Conservation (phyloP, 2,329 filamentous ascomycete genomes). For the Metarhizium humberi region DNA sequence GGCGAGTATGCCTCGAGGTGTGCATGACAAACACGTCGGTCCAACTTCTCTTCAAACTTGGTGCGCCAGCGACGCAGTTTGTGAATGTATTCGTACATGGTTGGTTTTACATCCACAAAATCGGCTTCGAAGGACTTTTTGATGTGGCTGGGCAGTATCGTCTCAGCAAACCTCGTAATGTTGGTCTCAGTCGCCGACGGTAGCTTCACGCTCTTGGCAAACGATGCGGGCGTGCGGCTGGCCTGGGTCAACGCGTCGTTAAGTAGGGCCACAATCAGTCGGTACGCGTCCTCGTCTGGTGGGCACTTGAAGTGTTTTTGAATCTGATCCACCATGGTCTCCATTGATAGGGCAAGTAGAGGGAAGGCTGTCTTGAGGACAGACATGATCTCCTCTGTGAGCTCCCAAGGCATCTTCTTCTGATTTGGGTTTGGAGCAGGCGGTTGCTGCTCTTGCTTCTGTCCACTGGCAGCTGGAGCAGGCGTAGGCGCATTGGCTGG, state of each 20-base stretch:
- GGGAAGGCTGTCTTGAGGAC: slow-evolving; percentile 96
- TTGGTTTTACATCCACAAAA: slow-evolving; percentile 90
- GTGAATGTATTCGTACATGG: slow-evolving; percentile 97
- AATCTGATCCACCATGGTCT: slow-evolving; percentile 98
- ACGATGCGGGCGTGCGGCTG: slow-evolving; percentile 74
- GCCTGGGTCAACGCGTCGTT: slow-evolving; percentile 95
- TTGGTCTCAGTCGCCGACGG: slow-evolving; percentile 88
- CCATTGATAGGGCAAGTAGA: slow-evolving; percentile 91
- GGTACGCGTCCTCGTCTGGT: slow-evolving; percentile 94
- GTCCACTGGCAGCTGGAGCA: slow-evolving; percentile 6
- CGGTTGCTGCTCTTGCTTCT: slow-evolving; percentile 14
- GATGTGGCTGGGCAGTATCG: slow-evolving; percentile 88
- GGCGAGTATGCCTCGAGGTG: slow-evolving; percentile 81
- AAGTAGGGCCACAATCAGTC: slow-evolving; percentile 90
- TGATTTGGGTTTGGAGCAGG: slow-evolving; percentile 19
- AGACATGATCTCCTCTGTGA: slow-evolving; percentile 91
- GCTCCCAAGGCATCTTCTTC: slow-evolving; percentile 87
- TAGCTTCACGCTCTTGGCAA: slow-evolving; percentile 84
- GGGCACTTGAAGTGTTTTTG: slow-evolving; percentile 99
- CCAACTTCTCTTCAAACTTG: slow-evolving; percentile 95
- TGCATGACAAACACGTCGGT: slow-evolving; percentile 64
- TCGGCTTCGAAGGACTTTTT: slow-evolving; percentile 96
- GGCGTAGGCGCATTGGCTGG: slow-evolving; percentile 17
- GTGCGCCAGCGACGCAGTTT: slow-evolving; percentile 93
- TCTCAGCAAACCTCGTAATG: slow-evolving; percentile 93